Conservation (phyloP, 2,329 filamentous ascomycete species). For the Epichloe brachyelytri region DNA sequence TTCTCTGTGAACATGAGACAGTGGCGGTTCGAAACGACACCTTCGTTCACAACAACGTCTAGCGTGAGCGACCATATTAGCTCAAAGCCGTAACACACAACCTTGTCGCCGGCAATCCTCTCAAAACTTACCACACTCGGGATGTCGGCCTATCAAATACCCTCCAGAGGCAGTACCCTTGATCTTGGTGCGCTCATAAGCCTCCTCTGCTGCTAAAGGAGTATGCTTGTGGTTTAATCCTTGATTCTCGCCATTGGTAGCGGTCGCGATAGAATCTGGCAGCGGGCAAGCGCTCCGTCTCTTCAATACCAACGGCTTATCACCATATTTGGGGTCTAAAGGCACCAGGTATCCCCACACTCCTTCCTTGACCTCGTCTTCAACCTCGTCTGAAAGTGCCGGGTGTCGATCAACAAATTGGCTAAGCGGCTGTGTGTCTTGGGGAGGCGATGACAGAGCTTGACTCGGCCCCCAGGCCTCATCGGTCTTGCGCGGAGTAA, state of each 20-base stretch:
- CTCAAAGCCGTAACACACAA: background rate
- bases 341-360: conserved; percentile 95
- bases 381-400: conserved; percentile 65
- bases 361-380: conserved; percentile 70
- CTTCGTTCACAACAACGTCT: conserved; percentile 63
- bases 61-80: background rate
- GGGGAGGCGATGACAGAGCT: conserved; percentile 46
- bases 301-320: conserved; percentile 57
- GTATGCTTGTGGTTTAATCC: conserved; percentile 30
- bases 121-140: conserved; percentile 67
- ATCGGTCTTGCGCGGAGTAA: conserved; percentile 36
- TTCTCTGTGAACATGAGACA: conserved; percentile 55
- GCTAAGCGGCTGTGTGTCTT: conserved; percentile 44
- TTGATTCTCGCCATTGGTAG: conserved; percentile 24
- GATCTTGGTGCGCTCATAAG: conserved; percentile 49
- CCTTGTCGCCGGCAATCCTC: background rate
- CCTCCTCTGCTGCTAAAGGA: conserved; percentile 40
- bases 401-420: conserved; percentile 66
- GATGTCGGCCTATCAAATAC: conserved; percentile 84
- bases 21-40: conserved; percentile 78
- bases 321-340: conserved; percentile 55
- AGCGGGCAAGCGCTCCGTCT: conserved; percentile 59
- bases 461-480: conserved; percentile 33
- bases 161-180: conserved; percentile 59
- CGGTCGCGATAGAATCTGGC: conserved; percentile 30